A percentile compares a stretch with the other conserved stretches of the same genome.
These are phyloP conservation scores for Raddia guianensis DNA, from an alignment of 176 grass and related monocot species.

Conservation along the genomic window DNA sequence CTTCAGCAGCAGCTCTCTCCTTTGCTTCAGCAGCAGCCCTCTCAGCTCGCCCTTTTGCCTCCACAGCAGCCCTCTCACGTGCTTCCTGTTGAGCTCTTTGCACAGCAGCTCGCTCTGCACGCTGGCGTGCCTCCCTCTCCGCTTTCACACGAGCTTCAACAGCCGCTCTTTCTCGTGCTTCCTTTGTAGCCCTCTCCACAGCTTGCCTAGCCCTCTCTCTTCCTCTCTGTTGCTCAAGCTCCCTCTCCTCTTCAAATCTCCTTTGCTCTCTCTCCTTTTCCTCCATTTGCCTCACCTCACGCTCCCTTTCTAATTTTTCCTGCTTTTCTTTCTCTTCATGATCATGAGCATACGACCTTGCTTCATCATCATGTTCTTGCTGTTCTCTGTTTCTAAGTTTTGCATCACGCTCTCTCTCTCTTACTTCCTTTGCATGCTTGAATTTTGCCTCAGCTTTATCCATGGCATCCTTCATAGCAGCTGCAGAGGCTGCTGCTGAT, in stretches of 20 bases:
- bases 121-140: conserved; percentile 64
- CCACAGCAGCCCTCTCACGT: conserved; percentile 72
- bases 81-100: conserved; percentile 74
- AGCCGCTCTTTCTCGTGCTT: conserved; percentile 78
- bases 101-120: conserved; percentile 67
- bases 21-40: conserved; percentile 57
- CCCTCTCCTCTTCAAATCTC: conserved; percentile 62
- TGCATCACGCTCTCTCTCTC: conserved; percentile 78
- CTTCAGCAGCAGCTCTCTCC: conserved; percentile 55
- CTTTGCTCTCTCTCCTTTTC: conserved; percentile 60
- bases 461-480: conserved; percentile 97
- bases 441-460: conserved; percentile 93
- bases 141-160: conserved; percentile 73
- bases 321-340: conserved; percentile 51
- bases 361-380: conserved; percentile 51
- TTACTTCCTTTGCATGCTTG: conserved; percentile 88
- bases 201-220: conserved; percentile 72
- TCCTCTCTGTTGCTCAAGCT: conserved; percentile 63
- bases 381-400: conserved; percentile 63
- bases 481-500: conserved; percentile 77
- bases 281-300: conserved; percentile 51
- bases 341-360: conserved; percentile 44
- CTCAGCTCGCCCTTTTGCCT: conserved; percentile 58
- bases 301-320: conserved; percentile 51
- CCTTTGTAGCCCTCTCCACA: conserved; percentile 74